A percentile compares a stretch with the other conserved stretches of the same genome.
These are phyloP conservation scores for Suillus discolor DNA, from an alignment of 768 basidiomycete genomes.

Conservation along the genomic window DNA sequence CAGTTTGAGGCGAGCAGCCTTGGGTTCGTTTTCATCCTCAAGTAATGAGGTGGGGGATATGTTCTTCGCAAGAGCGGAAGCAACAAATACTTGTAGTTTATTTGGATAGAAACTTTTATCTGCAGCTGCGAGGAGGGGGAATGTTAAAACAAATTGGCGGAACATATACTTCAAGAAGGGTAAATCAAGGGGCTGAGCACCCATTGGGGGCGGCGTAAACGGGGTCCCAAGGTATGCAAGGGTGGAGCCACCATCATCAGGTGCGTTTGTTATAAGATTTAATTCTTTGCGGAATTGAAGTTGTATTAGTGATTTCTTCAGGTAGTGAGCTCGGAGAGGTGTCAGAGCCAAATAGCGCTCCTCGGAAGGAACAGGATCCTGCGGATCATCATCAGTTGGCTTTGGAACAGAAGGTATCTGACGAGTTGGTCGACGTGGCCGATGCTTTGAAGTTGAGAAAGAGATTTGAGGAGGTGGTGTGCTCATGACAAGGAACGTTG, in stretches of 20 bases:
- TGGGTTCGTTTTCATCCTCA: constrained; percentile 52
- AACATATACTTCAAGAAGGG: constrained; percentile 91
- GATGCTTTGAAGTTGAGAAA: neutral
- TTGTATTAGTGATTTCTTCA: constrained; percentile 93
- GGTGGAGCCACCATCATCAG: constrained; percentile 51
- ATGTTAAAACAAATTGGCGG: constrained; percentile 89
- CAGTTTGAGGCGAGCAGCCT: constrained; percentile 66
- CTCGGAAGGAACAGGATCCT: constrained; percentile 4
- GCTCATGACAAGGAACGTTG: neutral
- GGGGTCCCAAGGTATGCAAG: constrained; percentile 90
- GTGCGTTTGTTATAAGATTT: constrained; percentile 55
- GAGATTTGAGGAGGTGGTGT: neutral
- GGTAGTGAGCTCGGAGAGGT: constrained; percentile 93
- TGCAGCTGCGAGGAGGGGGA: constrained; percentile 91
- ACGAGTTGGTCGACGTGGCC: constrained; percentile 18
- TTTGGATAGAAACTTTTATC: constrained; percentile 91
- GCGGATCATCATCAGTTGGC: neutral
- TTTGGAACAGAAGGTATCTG: constrained; percentile 10
- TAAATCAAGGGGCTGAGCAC: constrained; percentile 63
- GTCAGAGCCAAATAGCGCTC: constrained; percentile 50
- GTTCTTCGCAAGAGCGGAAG: constrained; percentile 79
- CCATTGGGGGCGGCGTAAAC: constrained; percentile 71
- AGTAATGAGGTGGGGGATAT: constrained; percentile 62
- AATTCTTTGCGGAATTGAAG: constrained; percentile 87
- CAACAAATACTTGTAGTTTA: constrained; percentile 94